Evolutionary conservation across 495 filamentous ascomycete genomes (phyloP).

Genomic region (Coniosporium apollinis): DNA sequence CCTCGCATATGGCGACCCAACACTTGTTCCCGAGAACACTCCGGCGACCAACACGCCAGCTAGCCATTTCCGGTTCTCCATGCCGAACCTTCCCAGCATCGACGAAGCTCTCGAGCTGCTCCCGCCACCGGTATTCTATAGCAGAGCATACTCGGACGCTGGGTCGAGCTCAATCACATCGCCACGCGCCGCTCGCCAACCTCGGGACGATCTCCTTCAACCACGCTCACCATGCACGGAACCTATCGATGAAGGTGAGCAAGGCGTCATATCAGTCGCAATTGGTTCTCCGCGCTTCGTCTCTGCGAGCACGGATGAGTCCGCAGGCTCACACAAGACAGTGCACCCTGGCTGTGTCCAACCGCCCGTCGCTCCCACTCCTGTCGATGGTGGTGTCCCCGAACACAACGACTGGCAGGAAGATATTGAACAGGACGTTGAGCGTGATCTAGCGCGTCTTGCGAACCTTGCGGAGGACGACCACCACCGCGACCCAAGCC

Average conservation of each 20-base stretch:
- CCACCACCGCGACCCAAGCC: slow-evolving; percentile 5
- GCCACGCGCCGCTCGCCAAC: no score
- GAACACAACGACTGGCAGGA: slow-evolving; percentile 11
- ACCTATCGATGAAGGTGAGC: neutral
- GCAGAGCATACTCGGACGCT: neutral
- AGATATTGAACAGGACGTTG: slow-evolving; percentile 10
- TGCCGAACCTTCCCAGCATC: slow-evolving; percentile 4
- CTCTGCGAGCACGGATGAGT: neutral
- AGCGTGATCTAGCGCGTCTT: slow-evolving; percentile 8
- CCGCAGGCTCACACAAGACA: no score
- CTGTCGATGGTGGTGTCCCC: neutral
- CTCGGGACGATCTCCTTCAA: no score
- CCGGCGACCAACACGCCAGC: slow-evolving; percentile 4
- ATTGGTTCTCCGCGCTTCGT: neutral
- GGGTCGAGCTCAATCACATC: no score
- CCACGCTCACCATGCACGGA: neutral
- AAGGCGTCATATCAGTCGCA: slow-evolving; percentile 1
- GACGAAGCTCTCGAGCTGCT: slow-evolving; percentile 9
- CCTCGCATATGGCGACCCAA: neutral
- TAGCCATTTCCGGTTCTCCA: slow-evolving; percentile 4
- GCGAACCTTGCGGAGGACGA: slow-evolving; percentile 12
- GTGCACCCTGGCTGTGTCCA: no score
- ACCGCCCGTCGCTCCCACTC: neutral
- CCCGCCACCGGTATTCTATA: slow-evolving; percentile 2
- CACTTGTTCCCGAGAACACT: slow-evolving; percentile 6